Conservation (phyloP, 202 grass and related monocot species). For the Panicum virgatum region DNA sequence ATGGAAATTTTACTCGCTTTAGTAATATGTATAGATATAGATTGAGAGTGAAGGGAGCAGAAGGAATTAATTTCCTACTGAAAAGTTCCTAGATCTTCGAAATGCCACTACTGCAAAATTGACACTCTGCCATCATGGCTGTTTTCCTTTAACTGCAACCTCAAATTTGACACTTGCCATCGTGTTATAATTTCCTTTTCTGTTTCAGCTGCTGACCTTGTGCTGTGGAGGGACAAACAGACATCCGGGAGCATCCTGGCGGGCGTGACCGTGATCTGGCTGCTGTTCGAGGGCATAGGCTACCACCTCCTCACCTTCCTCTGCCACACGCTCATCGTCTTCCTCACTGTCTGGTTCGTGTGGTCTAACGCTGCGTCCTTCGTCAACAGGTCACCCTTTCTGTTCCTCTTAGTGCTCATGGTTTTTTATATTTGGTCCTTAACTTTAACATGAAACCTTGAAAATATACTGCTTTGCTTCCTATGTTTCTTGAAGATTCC, state of each 20-base stretch:
- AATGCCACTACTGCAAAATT: background rate
- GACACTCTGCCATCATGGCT: too few species aligned
- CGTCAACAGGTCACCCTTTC: conserved; percentile 53
- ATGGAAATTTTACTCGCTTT: too few species aligned
- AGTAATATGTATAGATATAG: too few species aligned
- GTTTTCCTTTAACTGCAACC: background rate
- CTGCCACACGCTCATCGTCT: conserved; percentile 65
- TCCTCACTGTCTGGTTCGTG: conserved; percentile 61
- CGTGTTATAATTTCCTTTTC: background rate
- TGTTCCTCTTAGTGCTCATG: background rate
- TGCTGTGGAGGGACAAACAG: conserved; percentile 86
- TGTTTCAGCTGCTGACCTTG: conserved; percentile 71
- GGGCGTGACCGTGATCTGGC: conserved; percentile 77
- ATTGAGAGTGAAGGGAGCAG: too few species aligned
- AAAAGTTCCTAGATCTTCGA: background rate
- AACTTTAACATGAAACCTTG: background rate
- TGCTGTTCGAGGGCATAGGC: conserved; percentile 85
- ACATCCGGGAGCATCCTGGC: conserved; percentile 67
- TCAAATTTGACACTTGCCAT: background rate
- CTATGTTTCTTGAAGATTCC: background rate
- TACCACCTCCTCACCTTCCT: conserved; percentile 85
- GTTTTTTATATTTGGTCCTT: background rate
- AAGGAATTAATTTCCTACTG: too few species aligned
- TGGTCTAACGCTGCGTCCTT: conserved; percentile 74
- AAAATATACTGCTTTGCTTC: background rate